Base-by-base conservation (phyloP, 139 green algal species). In the Deuterostichococcus epilithicus region DNA sequence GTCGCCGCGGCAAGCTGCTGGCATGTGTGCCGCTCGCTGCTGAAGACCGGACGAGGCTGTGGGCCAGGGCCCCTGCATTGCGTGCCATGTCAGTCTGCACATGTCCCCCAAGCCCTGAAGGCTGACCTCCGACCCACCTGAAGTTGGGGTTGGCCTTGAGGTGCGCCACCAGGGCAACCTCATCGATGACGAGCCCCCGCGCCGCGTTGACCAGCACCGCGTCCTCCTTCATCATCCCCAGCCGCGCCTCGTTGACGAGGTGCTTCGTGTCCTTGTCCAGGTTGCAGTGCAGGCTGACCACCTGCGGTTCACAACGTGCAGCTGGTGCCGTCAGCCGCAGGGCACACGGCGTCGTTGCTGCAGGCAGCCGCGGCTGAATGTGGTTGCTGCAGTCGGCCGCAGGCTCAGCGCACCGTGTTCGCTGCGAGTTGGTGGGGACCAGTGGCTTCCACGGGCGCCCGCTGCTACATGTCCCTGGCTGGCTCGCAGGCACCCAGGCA, bases 151-250 rank as follows among this genome's bases (percentile, higher is more conserved):
- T 96, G 33, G 83, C 81, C 82, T 97, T 88, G 13, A 99, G 84
- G 86, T 99, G 96, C 38, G 82, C 83, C 60, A 99, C 96, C 33
- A 99, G 88, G 0, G 93, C 95, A 22, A 86, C 84, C 87, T 99
- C 95, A 74, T 99, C 93, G 38, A 99, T 86, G 33, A 94, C 87
- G 8, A 92, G 94, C 3, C 95, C 95, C 2, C 95, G 84, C 2
- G 95, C 91, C 13, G 93, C 92, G 82, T 99, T 99, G 58, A 99
- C 86, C 32, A 99, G 88, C 45, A 99, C 81, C 0, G 94, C 95
- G 70, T 96, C 84, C 22, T 82, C 66, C 90, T 99, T 99, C 95
- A 99, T 99, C 74, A 94, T 83, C n/a, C 70, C 81, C 67, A 99
- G 89, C 0, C 92, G 89, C 80, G 94, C 77, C 67, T 83, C 76